Percentiles rank a stretch among this genome's conserved stretches.
These are phyloP conservation scores for Craspedostauros australis DNA, from an alignment of 108 stramenopile genomes.

Conservation along the genomic window DNA sequence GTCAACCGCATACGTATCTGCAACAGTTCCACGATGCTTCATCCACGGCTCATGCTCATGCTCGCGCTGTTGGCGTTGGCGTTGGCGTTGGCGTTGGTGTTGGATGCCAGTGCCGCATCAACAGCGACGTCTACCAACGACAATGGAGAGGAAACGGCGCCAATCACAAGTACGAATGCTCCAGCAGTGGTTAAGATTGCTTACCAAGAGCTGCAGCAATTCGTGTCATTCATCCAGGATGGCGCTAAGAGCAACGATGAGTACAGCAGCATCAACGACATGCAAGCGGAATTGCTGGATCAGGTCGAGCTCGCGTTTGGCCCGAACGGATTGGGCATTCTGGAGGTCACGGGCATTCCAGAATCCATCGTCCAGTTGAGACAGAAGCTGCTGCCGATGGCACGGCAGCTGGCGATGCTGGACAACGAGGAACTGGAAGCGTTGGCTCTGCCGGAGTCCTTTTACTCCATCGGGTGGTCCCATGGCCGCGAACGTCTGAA, in stretches of 20 bases:
- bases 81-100: not conserved
- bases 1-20: no score
- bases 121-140: no score
- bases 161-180: not conserved
- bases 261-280: not conserved
- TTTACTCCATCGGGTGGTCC: slow-evolving; percentile 86
- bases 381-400: slow-evolving; percentile 45
- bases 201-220: slow-evolving; percentile 42
- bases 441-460: slow-evolving; percentile 49
- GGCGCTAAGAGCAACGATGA: slow-evolving; percentile 5
- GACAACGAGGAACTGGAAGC: slow-evolving; percentile 37
- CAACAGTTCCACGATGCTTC: no score
- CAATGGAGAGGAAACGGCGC: not conserved
- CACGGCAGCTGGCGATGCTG: slow-evolving; percentile 47
- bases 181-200: slow-evolving; percentile 29
- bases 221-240: no score
- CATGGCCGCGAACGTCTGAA: slow-evolving; percentile 91
- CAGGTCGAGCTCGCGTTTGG: slow-evolving; percentile 38
- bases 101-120: not conserved
- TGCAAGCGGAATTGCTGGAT: slow-evolving; percentile 18
- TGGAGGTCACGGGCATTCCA: slow-evolving; percentile 65
- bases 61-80: not conserved
- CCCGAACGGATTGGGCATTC: slow-evolving; percentile 46
- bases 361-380: slow-evolving; percentile 24
- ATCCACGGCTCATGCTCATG: no score